A percentile compares a stretch with the other conserved stretches of the same genome.
phyloP scores from a whole-genome alignment of 2,329 filamentous ascomycete species.

The Aspergillus melleus region DNA sequence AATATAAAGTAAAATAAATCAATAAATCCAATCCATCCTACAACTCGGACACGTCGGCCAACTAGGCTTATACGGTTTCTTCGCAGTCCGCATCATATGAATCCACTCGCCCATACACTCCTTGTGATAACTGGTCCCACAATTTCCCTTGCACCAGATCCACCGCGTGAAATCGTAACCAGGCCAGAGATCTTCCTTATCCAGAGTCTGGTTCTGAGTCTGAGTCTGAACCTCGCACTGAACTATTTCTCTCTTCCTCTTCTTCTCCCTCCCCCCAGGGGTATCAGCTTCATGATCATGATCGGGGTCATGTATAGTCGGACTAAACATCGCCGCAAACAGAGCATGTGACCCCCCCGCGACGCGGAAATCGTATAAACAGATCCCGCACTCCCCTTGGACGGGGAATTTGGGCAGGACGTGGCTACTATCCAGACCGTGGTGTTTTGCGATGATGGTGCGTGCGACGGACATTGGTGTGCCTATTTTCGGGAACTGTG shows the following conservation, averaged over 20 bases:
- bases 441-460: background rate
- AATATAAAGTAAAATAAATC: background rate
- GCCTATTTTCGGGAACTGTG: too few relatives aligned
- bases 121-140: background rate
- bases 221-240: too few relatives aligned
- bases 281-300: too few relatives aligned
- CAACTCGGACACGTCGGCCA: constrained; percentile 18
- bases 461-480: too few relatives aligned
- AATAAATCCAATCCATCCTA: constrained; percentile 10
- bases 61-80: background rate
- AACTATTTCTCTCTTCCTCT: too few relatives aligned
- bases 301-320: too few relatives aligned
- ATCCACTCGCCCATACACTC: background rate
- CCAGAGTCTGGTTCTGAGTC: too few relatives aligned
- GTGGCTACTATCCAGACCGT: background rate
- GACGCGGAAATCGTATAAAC: background rate
- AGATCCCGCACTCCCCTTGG: background rate
- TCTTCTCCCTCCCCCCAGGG: too few relatives aligned
- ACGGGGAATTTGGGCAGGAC: background rate
- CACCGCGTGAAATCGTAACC: background rate
- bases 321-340: too few relatives aligned
- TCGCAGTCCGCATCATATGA: background rate
- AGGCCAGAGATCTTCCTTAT: background rate
- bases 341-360: too few relatives aligned
- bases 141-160: background rate